Percentiles rank a stretch among this genome's conserved stretches.
Conservation (phyloP, 768 basidiomycete species). For the Exsudoporus frostii region DNA sequence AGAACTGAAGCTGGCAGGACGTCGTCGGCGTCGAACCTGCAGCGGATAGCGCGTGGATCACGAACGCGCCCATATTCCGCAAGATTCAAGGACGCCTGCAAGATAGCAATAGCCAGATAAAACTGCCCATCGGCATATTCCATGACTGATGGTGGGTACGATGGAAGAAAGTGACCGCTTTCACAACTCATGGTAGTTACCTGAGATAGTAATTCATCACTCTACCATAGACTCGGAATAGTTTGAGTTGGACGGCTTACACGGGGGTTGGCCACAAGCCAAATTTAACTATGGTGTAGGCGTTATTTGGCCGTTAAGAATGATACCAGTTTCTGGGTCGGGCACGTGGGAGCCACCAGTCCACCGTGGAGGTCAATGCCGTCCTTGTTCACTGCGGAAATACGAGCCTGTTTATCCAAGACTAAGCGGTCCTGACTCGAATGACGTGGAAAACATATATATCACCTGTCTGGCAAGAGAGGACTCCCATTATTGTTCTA, state of each 20-base stretch:
- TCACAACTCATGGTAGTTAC: constrained; percentile 81
- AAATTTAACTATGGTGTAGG: constrained; percentile 42
- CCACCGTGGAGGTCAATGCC: constrained; percentile 89
- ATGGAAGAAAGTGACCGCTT: constrained; percentile 91
- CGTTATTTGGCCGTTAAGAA: constrained; percentile 78
- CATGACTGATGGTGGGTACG: constrained; percentile 63
- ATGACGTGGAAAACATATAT: constrained; percentile 37
- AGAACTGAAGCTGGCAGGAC: constrained; percentile 54
- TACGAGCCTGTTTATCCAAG: constrained; percentile 47
- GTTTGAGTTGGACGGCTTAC: constrained; percentile 36
- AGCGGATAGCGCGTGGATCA: constrained; percentile 77
- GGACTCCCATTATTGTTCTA: constrained; percentile 81
- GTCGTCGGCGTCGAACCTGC: constrained; percentile 53
- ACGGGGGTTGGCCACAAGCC: constrained; percentile 81
- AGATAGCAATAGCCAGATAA: constrained; percentile 62
- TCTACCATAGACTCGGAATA: background rate
- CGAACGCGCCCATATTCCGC: constrained; percentile 79
- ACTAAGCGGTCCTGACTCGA: background rate
- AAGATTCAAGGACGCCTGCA: constrained; percentile 74
- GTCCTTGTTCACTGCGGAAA: constrained; percentile 72
- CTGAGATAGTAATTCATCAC: constrained; percentile 34
- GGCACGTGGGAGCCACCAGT: constrained; percentile 78
- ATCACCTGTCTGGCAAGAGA: constrained; percentile 46
- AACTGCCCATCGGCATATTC: constrained; percentile 73
- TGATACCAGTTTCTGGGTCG: constrained; percentile 78